These are phyloP conservation scores for Hanseniaspora jakobsenii DNA, from an alignment of 805 yeast genomes.

Conservation along the genomic window DNA sequence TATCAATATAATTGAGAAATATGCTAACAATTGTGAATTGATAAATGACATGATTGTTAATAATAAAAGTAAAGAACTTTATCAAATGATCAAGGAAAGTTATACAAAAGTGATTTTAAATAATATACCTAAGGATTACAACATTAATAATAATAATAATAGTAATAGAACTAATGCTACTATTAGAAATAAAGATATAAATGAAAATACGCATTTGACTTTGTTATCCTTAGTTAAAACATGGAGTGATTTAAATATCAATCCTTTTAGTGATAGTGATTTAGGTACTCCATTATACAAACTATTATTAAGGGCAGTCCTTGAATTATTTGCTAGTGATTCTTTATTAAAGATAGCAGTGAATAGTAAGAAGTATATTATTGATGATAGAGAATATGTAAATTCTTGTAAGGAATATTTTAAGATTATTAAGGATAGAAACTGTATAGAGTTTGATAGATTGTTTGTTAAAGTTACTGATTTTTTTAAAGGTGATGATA, in stretches of 20 bases:
- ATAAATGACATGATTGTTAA: constrained; percentile 74
- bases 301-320: constrained; percentile 86
- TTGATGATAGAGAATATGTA: constrained; percentile 85
- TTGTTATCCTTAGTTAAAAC: constrained; percentile 84
- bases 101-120: constrained; percentile 66
- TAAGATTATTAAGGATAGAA: constrained; percentile 61
- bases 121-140: constrained; percentile 25
- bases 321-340: constrained; percentile 77
- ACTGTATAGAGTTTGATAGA: constrained; percentile 54
- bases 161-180: constrained; percentile 43
- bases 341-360: constrained; percentile 63
- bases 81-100: constrained; percentile 49
- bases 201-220: constrained; percentile 81
- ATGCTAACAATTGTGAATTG: constrained; percentile 72
- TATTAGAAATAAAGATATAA: constrained; percentile 33
- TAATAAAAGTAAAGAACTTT: constrained; percentile 47
- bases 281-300: constrained; percentile 91
- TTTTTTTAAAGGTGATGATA: constrained; percentile 42
- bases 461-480: constrained; percentile 69
- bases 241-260: constrained; percentile 74
- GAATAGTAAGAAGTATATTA: constrained; percentile 54
- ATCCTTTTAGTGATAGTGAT: constrained; percentile 92
- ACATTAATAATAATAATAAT: neutral
- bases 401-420: constrained; percentile 86
- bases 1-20: constrained; percentile 80